Evolutionary conservation across 2,329 filamentous ascomycete species (phyloP).

Genomic region (Clathrospora elynae): DNA sequence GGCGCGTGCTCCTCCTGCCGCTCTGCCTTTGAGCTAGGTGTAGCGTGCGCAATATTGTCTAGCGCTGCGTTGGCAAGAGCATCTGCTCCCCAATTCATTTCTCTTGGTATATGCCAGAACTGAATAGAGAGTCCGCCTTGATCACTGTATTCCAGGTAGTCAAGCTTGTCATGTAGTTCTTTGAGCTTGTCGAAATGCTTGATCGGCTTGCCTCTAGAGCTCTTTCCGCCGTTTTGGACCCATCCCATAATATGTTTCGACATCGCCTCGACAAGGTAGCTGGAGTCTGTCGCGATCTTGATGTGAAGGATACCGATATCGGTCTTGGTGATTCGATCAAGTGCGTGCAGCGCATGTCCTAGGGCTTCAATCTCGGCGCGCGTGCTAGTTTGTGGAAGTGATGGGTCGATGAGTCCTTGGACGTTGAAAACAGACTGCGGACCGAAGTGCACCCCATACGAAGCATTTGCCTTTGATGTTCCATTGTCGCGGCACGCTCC

Average conservation of each 20-base stretch:
- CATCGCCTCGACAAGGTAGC: conserved; percentile 43
- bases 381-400: conserved; percentile 18
- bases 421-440: conserved; percentile 12
- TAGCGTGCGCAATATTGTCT: too few relatives aligned
- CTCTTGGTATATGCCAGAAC: conserved; percentile 35
- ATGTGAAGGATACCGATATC: conserved; percentile 6
- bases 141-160: conserved; percentile 17
- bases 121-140: conserved; percentile 21
- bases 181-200: conserved; percentile 31
- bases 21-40: too few relatives aligned
- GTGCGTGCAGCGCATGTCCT: conserved; percentile 3
- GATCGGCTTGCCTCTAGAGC: conserved; percentile 26
- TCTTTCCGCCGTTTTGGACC: conserved; percentile 37
- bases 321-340: conserved; percentile 9
- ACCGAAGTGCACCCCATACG: conserved; percentile 26
- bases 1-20: too few relatives aligned
- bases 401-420: not conserved
- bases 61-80: too few relatives aligned
- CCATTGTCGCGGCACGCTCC: conserved; percentile 32
- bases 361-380: conserved; percentile 27
- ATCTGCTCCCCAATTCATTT: conserved; percentile 25
- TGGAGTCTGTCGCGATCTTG: conserved; percentile 38
- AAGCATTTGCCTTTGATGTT: conserved; percentile 10
- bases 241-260: conserved; percentile 41
- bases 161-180: conserved; percentile 20